Base-by-base conservation (phyloP, 2,329 filamentous ascomycete genomes). In the Torrubiella hemipterigena region DNA sequence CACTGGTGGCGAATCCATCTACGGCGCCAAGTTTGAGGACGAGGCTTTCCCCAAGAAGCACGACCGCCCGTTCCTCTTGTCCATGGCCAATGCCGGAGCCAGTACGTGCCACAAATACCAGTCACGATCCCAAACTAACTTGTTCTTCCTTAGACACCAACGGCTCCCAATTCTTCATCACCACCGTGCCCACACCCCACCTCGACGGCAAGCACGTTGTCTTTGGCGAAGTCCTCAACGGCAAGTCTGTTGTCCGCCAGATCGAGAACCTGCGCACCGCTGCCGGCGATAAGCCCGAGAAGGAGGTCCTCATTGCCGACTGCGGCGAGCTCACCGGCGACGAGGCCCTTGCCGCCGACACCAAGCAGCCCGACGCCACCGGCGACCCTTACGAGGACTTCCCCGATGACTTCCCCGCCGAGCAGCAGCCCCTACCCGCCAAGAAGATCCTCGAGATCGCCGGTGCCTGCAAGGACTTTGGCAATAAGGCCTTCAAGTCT, bases 91-190 rank as follows among this genome's bases (percentile, higher is more conserved):
- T 54, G 89, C 91, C 42, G 91, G 91, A 28, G 84, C 86, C 27
- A 84, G 81, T 81, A 69, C 45, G 73, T 11, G n/a, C 20, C 20
- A 8, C 8, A 59, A 29, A 16, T 30, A 15, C 20, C 13, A 23
- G n/a, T n/a, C n/a, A 28, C 14, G 13, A 5, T 8, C 17, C 25
- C 17, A 27, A 16, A 26, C 16, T 29, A 22, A 29, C 28, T 35
- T 39, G 25, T 36, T 34, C 29, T 43, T 27, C 17, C 30, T 24
- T 29, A 82, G 79, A 80, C 47, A 94, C 91, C 55, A 98, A 98
- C 55, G 91, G 91, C 50, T 93, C 83, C 30, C 91, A 98, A 52
- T 98, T 98, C 73, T 98, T 98, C 71, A 67, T 96, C 47, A 98
- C 91, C 29, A 96, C 91, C 12, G 84, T 94, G 18, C 69, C 78